Evolutionary conservation across 1,284 basidiomycete genomes (phyloP).

Genomic region (Prillingera fragicola): DNA sequence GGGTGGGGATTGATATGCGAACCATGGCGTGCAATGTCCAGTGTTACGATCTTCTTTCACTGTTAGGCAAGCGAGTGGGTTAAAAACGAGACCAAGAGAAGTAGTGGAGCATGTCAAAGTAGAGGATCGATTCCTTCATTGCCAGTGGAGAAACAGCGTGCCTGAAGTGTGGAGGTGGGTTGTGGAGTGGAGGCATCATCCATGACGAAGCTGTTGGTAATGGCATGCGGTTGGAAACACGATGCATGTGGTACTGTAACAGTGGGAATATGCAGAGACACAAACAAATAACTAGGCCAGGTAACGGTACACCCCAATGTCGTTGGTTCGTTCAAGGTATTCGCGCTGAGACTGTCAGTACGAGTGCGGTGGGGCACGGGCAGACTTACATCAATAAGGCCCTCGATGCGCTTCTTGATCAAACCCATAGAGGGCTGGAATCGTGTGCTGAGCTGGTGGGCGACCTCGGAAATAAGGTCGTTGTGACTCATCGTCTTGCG

Average conservation of each 20-base stretch:
- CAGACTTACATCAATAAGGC: conserved; percentile 73
- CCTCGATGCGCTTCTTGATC: conserved; percentile 94
- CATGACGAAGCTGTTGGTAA: too few species aligned
- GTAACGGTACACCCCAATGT: conserved; percentile 45
- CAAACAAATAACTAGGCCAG: conserved; percentile 27
- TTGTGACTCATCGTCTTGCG: conserved; percentile 83
- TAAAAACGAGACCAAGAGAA: neutral
- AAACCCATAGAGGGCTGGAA: conserved; percentile 79
- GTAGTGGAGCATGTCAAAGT: neutral
- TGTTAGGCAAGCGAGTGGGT: neutral
- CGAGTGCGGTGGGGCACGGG: neutral
- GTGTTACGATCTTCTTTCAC: too few species aligned
- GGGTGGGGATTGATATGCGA: conserved; percentile 69
- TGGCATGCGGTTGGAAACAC: too few species aligned
- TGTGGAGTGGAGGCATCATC: too few species aligned
- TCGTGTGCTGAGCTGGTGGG: conserved; percentile 71
- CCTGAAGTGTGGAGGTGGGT: neutral
- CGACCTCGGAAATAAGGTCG: conserved; percentile 86
- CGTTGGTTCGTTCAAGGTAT: conserved; percentile 42
- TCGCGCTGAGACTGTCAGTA: conserved; percentile 34
- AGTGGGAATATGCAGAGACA: neutral
- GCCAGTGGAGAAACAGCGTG: neutral
- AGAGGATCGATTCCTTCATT: neutral
- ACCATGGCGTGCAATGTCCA: conserved; percentile 32
- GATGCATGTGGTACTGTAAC: conserved; percentile 5